phyloP scores from a whole-genome alignment of 2,329 filamentous ascomycete genomes.

The Davidsoniella virescens region DNA sequence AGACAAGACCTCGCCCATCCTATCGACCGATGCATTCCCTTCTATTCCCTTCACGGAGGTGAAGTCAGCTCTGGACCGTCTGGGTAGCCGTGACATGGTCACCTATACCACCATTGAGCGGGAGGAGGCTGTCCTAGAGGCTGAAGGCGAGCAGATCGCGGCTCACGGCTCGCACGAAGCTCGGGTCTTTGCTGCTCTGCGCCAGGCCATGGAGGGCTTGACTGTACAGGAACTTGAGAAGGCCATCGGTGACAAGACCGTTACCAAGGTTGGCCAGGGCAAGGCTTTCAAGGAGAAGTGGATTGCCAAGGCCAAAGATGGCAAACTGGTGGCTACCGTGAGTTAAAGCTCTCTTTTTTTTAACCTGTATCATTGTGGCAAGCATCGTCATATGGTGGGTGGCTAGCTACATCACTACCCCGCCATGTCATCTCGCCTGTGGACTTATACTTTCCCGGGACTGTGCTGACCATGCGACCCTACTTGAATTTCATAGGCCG shows the following conservation, averaged over 20 bases:
- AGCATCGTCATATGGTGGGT: not conserved
- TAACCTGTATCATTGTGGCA: not conserved
- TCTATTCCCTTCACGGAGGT: constrained; percentile 47
- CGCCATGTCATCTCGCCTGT: not conserved
- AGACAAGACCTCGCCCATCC: constrained; percentile 44
- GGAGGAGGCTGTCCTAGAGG: constrained; percentile 61
- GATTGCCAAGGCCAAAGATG: constrained; percentile 46
- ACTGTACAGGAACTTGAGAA: constrained; percentile 59
- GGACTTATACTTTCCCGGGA: not conserved
- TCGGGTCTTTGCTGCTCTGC: constrained; percentile 62
- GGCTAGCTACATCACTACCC: no score
- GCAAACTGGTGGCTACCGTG: constrained; percentile 37
- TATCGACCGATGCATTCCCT: constrained; percentile 56
- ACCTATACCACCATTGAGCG: constrained; percentile 68
- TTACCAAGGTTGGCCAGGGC: constrained; percentile 72
- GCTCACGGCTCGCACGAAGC: constrained; percentile 67
- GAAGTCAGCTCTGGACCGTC: constrained; percentile 77
- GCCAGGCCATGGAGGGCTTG: constrained; percentile 59
- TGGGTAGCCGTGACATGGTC: constrained; percentile 74
- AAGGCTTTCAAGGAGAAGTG: constrained; percentile 79
- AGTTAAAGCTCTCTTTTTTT: constrained; percentile 15
- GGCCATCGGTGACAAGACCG: constrained; percentile 55
- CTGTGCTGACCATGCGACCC: not conserved
- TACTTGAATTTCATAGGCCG: constrained; percentile 25
- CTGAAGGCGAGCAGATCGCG: constrained; percentile 56